These are phyloP conservation scores for Suhomyces terraborum DNA, from an alignment of 1,139 yeast genomes.

Conservation along the genomic window DNA sequence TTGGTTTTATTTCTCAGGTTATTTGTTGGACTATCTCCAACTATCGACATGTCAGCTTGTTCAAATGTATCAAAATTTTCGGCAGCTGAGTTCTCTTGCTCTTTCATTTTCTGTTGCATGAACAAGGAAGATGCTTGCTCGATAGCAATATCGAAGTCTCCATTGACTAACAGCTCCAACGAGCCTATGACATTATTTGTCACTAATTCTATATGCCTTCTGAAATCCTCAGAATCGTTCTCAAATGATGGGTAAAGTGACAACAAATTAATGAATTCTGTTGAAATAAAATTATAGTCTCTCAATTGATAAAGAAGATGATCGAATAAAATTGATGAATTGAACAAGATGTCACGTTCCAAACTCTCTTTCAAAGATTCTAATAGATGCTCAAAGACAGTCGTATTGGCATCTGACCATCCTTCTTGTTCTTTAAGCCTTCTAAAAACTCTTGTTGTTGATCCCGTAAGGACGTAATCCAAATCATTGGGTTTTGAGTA, in stretches of 20 bases:
- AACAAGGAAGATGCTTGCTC: conserved; percentile 34
- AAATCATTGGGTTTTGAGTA: conserved; percentile 53
- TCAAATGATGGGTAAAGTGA: conserved; percentile 5
- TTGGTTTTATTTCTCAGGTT: neutral
- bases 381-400: conserved; percentile 42
- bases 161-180: conserved; percentile 35
- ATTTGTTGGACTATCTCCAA: neutral
- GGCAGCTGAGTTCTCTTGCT: conserved; percentile 10
- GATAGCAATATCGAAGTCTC: conserved; percentile 40
- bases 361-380: conserved; percentile 46
- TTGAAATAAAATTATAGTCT: conserved; percentile 23
- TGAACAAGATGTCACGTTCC: conserved; percentile 56
- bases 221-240: conserved; percentile 3
- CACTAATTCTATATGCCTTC: conserved; percentile 6
- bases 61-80: neutral
- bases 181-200: conserved; percentile 5
- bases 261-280: conserved; percentile 19
- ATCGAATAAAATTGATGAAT: conserved; percentile 54
- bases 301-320: conserved; percentile 35
- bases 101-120: conserved; percentile 29
- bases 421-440: conserved; percentile 53
- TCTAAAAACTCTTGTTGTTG: conserved; percentile 44
- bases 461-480: conserved; percentile 48
- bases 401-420: conserved; percentile 52
- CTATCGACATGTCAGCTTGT: neutral